Evolutionary conservation across 768 basidiomycete species (phyloP), one percentile per base, ranked within the genome.

Genomic region (Leccinum subgranulosum): DNA sequence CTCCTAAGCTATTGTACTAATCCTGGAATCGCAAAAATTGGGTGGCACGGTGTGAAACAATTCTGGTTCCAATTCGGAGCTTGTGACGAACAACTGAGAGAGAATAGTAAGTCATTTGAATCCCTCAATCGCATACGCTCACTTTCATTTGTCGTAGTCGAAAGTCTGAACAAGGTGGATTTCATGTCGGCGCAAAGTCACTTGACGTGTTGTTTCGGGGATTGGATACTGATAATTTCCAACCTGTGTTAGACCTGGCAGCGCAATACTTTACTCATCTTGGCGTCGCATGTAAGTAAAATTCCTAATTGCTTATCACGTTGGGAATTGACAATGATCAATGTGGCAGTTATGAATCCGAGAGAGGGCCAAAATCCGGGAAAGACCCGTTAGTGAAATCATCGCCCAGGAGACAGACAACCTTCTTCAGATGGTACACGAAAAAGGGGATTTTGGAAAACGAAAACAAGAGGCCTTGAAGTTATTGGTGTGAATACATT

Each of bases 401-500:
- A 11, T 57, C 27, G 10, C 10, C 27, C 7, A 29, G 14, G 31
- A 34, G 11, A 51, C 55, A 6, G 49, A 57, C 5, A 23, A 17
- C 7, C 58, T 58, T 49, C 57, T 58, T 28, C 19, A 50, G 54
- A 23, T 1, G 10, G 9, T 45, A 8, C 25, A 34, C 14, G 19
- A 29, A 57, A 23, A 27, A 2, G 6, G 2, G 6, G 25, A 17
- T 15, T 49, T 17, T 21, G 48, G 49, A 50, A n/a, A 9, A 31
- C 55, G 49, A 50, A 34, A 51, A 0, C 43, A 55, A 55, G n/a
- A 15, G 6, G 2, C 12, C 33, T 56, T 56, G 14, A 56, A 56
- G 53, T 23, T 17, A 34, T 46, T 59, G 58, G 58, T 59, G 28
- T 4, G 55, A 8, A 50, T 23, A 50, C 36, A 34, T 46, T 46